These are phyloP conservation scores for Beauveria caledonica DNA, from an alignment of 2,329 filamentous ascomycete genomes.

Conservation along the genomic window DNA sequence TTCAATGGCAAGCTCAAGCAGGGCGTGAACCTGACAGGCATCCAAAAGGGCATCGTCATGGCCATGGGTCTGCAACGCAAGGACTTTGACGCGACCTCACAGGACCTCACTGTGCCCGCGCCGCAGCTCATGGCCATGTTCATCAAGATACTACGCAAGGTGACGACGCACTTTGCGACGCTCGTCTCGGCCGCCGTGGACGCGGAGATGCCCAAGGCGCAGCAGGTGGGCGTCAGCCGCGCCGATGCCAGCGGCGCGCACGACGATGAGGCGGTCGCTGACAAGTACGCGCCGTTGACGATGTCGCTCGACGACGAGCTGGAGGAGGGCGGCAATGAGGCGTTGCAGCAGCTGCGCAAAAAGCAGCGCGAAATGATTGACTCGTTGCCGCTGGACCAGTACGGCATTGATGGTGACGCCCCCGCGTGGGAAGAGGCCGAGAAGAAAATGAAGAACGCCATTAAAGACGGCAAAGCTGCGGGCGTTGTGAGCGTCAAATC, in stretches of 20 bases:
- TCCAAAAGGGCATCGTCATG: conserved; percentile 83
- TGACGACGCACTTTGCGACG: conserved; percentile 67
- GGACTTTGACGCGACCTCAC: conserved; percentile 69
- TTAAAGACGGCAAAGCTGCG: conserved; percentile 44
- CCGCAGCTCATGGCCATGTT: conserved; percentile 92
- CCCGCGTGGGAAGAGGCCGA: conserved; percentile 64
- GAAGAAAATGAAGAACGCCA: conserved; percentile 57
- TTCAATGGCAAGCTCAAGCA: conserved; percentile 68
- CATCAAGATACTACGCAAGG: conserved; percentile 88
- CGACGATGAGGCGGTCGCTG: conserved; percentile 59
- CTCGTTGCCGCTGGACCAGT: conserved; percentile 74
- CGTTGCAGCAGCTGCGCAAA: conserved; percentile 60
- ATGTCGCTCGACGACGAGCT: conserved; percentile 72
- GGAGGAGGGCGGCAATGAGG: conserved; percentile 72
- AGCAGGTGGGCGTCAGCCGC: conserved; percentile 49
- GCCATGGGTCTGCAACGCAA: conserved; percentile 88
- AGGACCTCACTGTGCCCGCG: conserved; percentile 64
- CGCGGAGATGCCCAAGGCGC: conserved; percentile 52
- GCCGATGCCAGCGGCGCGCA: conserved; percentile 56
- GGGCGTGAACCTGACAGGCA: conserved; percentile 63
- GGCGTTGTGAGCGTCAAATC: conserved; percentile 73
- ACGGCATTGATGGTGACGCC: conserved; percentile 53
- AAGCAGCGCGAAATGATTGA: conserved; percentile 86
- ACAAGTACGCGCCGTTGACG: conserved; percentile 62
- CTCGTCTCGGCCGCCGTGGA: conserved; percentile 68